Evolutionary conservation across 495 filamentous ascomycete genomes (phyloP).

Genomic region (Penicillium soppii): DNA sequence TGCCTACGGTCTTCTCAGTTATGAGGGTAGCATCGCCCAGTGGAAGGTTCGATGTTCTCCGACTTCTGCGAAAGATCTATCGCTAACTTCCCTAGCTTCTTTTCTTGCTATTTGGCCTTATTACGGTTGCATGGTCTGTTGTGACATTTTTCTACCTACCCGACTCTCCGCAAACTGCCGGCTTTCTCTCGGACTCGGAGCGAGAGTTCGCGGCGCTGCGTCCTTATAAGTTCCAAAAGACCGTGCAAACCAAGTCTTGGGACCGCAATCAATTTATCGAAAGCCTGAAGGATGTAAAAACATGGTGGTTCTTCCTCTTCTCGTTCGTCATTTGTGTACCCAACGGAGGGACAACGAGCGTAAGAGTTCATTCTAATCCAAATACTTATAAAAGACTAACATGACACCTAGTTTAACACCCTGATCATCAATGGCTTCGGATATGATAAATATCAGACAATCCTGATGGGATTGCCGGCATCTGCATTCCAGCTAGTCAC

Average conservation of each 20-base stretch:
- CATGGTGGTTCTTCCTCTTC: slow-evolving; percentile 22
- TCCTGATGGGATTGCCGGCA: slow-evolving; percentile 21
- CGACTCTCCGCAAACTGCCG: slow-evolving; percentile 44
- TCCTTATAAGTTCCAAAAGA: slow-evolving; percentile 49
- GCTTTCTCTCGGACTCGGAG: slow-evolving; percentile 39
- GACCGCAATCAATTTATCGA: slow-evolving; percentile 48
- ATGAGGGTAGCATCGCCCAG: slow-evolving; percentile 35
- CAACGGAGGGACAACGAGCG: slow-evolving; percentile 24
- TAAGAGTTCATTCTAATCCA: slow-evolving; percentile 8
- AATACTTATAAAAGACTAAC: background rate
- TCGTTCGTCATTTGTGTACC: slow-evolving; percentile 17
- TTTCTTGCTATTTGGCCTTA: slow-evolving; percentile 37
- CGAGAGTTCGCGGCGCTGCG: slow-evolving; percentile 49
- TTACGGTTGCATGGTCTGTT: slow-evolving; percentile 35
- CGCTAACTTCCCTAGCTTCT: slow-evolving; percentile 9
- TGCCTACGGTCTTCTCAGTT: slow-evolving; percentile 47
- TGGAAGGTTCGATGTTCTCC: slow-evolving; percentile 33
- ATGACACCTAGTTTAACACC: slow-evolving; percentile 19
- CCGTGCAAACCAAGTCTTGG: slow-evolving; percentile 52
- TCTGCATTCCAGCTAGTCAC: slow-evolving; percentile 11
- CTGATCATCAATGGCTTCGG: slow-evolving; percentile 34
- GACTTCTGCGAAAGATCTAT: background rate
- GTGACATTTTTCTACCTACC: slow-evolving; percentile 44
- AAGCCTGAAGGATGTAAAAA: slow-evolving; percentile 40
- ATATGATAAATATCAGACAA: slow-evolving; percentile 22